Percentiles rank a stretch among this genome's conserved stretches.
phyloP scores from a whole-genome alignment of 306 rosid genomes.

The Gillenia trifoliata region DNA sequence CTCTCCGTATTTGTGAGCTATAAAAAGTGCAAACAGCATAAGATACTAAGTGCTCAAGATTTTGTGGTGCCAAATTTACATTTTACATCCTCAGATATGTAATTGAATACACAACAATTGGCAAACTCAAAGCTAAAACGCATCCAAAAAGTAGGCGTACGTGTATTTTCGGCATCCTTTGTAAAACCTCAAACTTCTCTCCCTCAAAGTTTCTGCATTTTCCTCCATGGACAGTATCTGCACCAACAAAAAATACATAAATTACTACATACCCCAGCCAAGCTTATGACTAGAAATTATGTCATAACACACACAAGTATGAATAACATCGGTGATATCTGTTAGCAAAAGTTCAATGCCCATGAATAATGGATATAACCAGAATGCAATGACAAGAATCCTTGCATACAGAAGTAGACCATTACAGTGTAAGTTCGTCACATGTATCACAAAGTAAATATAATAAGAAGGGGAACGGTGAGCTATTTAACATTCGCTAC shows the following conservation, averaged over 20 bases:
- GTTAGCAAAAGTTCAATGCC: not conserved
- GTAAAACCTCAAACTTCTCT: slow-evolving; percentile 84
- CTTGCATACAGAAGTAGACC: not conserved
- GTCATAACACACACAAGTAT: not conserved
- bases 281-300: not conserved
- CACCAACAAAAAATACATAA: slow-evolving; percentile 31
- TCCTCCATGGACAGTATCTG: slow-evolving; percentile 99
- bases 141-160: slow-evolving; percentile 43
- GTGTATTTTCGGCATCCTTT: slow-evolving; percentile 99
- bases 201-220: slow-evolving; percentile 91
- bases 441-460: not conserved
- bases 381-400: not conserved
- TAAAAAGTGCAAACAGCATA: not conserved
- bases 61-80: not conserved
- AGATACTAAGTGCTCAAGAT: not conserved
- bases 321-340: not conserved
- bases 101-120: not conserved
- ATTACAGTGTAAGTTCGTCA: not conserved
- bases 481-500: not conserved
- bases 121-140: not conserved
- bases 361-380: not conserved
- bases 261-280: not conserved
- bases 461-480: not conserved
- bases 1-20: not conserved
- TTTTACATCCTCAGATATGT: not conserved